Evolutionary conservation across 208 protist genomes (phyloP).

Genomic region (Herpetomonas samuelpessoai): DNA sequence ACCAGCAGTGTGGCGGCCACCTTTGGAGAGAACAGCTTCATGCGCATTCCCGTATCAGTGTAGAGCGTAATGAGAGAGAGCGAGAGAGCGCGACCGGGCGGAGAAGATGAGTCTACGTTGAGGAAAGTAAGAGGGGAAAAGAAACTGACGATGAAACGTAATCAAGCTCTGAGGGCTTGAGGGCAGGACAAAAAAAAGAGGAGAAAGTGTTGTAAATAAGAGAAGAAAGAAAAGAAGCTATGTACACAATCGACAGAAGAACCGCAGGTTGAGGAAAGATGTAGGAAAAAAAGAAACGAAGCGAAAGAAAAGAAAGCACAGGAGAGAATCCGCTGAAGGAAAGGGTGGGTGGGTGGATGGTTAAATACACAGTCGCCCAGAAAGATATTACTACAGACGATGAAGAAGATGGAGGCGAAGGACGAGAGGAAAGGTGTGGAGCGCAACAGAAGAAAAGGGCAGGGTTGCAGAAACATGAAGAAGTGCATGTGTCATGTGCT

Average conservation of each 20-base stretch:
- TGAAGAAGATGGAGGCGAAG: not conserved
- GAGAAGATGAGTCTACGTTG: no score
- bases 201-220: conserved; percentile 4
- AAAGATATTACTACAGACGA: not conserved
- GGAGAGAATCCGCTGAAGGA: not conserved
- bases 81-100: not conserved
- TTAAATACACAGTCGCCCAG: not conserved
- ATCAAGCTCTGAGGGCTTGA: no score
- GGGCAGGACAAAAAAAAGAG: not conserved
- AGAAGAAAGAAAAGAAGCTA: conserved; percentile 1
- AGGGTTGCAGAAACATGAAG: no score
- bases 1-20: not conserved
- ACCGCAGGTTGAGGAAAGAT: not conserved
- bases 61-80: no score
- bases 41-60: conserved; percentile 1
- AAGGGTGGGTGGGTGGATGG: no score
- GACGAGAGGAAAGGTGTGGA: not conserved
- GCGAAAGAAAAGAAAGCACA: not conserved
- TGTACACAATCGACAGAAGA: conserved; percentile 4
- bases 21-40: not conserved
- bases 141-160: no score
- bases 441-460: no score
- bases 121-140: conserved; percentile 1
- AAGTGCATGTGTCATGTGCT: no score
- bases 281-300: conserved; percentile 11